These are phyloP conservation scores for Lactifluus pinguis DNA, from an alignment of 768 basidiomycete species.

Conservation along the genomic window DNA sequence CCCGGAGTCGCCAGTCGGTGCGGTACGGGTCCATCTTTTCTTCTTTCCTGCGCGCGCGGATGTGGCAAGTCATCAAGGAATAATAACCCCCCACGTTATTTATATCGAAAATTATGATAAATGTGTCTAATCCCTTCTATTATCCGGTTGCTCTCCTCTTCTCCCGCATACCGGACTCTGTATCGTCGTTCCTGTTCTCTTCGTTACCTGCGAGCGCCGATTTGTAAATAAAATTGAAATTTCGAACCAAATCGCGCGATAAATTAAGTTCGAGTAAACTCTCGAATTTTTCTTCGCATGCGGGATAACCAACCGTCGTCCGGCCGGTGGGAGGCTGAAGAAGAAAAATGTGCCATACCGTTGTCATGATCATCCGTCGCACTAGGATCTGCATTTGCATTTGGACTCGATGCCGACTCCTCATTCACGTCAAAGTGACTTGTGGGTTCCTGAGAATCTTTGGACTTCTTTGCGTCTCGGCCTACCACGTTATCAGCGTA, in stretches of 20 bases:
- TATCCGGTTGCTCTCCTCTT: slow-evolving; percentile 43
- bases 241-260: slow-evolving; percentile 28
- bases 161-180: slow-evolving; percentile 30
- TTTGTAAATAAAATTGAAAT: slow-evolving; percentile 5
- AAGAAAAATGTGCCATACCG: slow-evolving; percentile 69
- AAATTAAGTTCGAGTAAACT: slow-evolving; percentile 63
- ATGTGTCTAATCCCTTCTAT: slow-evolving; percentile 16
- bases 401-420: slow-evolving; percentile 14
- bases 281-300: slow-evolving; percentile 57
- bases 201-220: slow-evolving; percentile 15
- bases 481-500: slow-evolving; percentile 95
- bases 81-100: not conserved
- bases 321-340: slow-evolving; percentile 40
- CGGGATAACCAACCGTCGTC: slow-evolving; percentile 61
- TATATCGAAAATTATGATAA: not conserved
- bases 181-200: slow-evolving; percentile 25
- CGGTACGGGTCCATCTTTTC: not conserved
- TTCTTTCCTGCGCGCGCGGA: not conserved
- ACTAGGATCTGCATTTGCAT: not conserved
- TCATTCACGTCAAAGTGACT: slow-evolving; percentile 19
- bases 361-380: slow-evolving; percentile 37
- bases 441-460: slow-evolving; percentile 20
- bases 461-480: slow-evolving; percentile 27
- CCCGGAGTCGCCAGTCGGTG: slow-evolving; percentile 6
- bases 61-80: slow-evolving; percentile 1